A percentile compares a stretch with the other conserved stretches of the same genome.
Conservation (phyloP, 1,139 yeast species). For the Yamadazyma atmosphaerica region DNA sequence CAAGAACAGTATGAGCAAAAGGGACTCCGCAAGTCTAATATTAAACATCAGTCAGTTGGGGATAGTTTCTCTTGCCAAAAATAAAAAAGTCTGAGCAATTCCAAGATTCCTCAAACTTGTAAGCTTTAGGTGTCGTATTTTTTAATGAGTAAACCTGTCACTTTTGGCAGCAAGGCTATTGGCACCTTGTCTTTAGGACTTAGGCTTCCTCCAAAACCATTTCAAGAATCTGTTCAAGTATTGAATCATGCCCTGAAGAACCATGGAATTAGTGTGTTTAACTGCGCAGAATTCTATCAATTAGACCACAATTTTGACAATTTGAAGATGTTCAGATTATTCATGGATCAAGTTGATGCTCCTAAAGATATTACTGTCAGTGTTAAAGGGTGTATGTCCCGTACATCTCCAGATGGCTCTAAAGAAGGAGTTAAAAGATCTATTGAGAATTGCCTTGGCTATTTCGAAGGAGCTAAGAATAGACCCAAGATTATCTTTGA, state of each 20-base stretch:
- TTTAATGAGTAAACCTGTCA: too few species aligned
- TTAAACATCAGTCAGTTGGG: too few species aligned
- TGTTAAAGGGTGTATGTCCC: conserved; percentile 58
- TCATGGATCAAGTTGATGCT: conserved; percentile 41
- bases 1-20: too few species aligned
- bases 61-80: too few species aligned
- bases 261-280: conserved; percentile 58
- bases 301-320: conserved; percentile 48
- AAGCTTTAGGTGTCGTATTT: too few species aligned
- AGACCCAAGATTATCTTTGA: conserved; percentile 58
- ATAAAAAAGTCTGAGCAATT: too few species aligned
- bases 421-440: conserved; percentile 47
- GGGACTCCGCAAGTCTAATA: too few species aligned
- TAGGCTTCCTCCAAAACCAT: conserved; percentile 45
- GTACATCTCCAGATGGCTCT: conserved; percentile 48
- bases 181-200: conserved; percentile 70
- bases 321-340: conserved; percentile 51
- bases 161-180: conserved; percentile 41
- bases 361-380: conserved; percentile 53
- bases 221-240: conserved; percentile 46
- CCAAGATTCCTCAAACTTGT: too few species aligned
- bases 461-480: conserved; percentile 34
- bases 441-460: conserved; percentile 47
- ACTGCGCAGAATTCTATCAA: conserved; percentile 73
- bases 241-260: conserved; percentile 44